Evolutionary conservation across 345 rosid genomes (phyloP), one percentile per base, ranked within the genome.

Genomic region (Cardamine chenopodiifolia): DNA sequence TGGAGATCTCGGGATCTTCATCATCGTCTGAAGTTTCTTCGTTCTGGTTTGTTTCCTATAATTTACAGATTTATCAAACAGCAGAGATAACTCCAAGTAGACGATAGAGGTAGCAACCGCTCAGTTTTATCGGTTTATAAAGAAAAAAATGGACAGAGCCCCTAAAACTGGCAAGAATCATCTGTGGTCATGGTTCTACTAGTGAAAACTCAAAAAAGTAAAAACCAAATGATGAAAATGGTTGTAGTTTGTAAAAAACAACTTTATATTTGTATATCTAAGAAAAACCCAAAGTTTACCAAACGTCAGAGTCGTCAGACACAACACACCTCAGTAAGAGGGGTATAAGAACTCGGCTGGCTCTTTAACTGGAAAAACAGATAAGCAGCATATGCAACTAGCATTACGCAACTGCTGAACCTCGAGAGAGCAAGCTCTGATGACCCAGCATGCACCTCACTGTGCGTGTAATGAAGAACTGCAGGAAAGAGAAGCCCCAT

Each of bases 401-500:
- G 97, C 98, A 94, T 94, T 65, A 93, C 44, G 56, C 97, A 91
- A 75, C 98, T 93, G 77, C 90, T 94, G 81, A 94, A 94, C 79
- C 98, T 94, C 35, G 98, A 94, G 57, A 94, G 97, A 71, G 91
- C 83, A 76, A 94, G 81, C 79, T 94, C 97, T 15, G 98, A 91
- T 56, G 85, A 86, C 56, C 96, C 97, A 72, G 79, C 82, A 71
- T 87, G 96, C 75, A 92, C 91, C 76, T 94, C 97, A 4, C 95
- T 88, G 72, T 88, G 96, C 1, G 98, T 94, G 60, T 76, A 91
- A 75, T 91, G 91, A 59, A 94, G 91, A 64, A 91, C 96, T 45
- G 98, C 89, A 6, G 98, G 98, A 79, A 94, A 94, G 28, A 91
- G 93, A 28, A 91, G 76, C 60, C 98, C 93, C 98, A 94, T 94